A percentile compares a stretch with the other conserved stretches of the same genome.
Conservation (phyloP, 2,329 filamentous ascomycete species). For the Fusarium ramigenum region DNA sequence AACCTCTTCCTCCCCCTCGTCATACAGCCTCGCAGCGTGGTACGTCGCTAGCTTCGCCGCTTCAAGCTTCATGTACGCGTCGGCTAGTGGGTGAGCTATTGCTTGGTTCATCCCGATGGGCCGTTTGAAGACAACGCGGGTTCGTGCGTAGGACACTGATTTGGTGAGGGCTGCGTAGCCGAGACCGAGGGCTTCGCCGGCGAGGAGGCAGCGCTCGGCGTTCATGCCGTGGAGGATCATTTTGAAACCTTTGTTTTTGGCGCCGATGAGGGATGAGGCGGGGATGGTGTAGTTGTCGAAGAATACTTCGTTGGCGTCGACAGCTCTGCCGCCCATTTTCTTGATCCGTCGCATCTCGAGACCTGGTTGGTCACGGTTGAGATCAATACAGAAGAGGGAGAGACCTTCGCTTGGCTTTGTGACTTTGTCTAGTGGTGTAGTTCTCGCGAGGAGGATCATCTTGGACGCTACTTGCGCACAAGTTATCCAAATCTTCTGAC, state of each 20-base stretch:
- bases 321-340: slow-evolving; percentile 86
- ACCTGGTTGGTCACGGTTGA: slow-evolving; percentile 68
- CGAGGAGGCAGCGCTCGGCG: slow-evolving; percentile 77
- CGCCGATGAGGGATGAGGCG: slow-evolving; percentile 71
- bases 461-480: slow-evolving; percentile 83
- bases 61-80: slow-evolving; percentile 72
- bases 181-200: slow-evolving; percentile 81
- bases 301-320: slow-evolving; percentile 89
- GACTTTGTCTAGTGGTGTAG: slow-evolving; percentile 73
- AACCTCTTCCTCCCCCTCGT: slow-evolving; percentile 63
- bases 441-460: slow-evolving; percentile 85
- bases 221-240: slow-evolving; percentile 85
- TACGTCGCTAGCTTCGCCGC: slow-evolving; percentile 72
- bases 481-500: slow-evolving; percentile 92
- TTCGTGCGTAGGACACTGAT: slow-evolving; percentile 72
- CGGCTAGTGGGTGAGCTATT: slow-evolving; percentile 71
- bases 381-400: slow-evolving; percentile 82
- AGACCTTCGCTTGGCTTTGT: slow-evolving; percentile 78
- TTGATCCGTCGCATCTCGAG: slow-evolving; percentile 77
- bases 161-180: slow-evolving; percentile 76
- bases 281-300: slow-evolving; percentile 81
- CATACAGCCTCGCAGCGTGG: slow-evolving; percentile 71
- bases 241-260: slow-evolving; percentile 80
- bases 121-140: slow-evolving; percentile 71
- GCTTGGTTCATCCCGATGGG: slow-evolving; percentile 74